A percentile compares a stretch with the other conserved stretches of the same genome.
Evolutionary conservation across 768 basidiomycete genomes (phyloP).

Genomic region (Pulveroboletus sp.): DNA sequence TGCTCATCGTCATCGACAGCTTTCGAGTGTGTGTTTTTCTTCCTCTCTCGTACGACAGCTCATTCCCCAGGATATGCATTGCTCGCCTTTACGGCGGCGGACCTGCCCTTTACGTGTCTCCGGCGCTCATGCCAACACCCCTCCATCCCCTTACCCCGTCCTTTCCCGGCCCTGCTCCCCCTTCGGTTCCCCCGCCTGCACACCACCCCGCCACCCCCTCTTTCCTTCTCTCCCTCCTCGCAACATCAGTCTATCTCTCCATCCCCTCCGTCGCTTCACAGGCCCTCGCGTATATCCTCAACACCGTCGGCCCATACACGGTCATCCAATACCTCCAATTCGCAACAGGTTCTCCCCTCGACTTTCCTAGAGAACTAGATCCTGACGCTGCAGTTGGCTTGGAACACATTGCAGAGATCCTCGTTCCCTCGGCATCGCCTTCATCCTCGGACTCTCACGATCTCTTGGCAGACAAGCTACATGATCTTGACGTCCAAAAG

Average conservation of each 20-base stretch:
- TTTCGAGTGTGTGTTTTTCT: conserved; percentile 69
- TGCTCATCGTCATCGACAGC: conserved; percentile 42
- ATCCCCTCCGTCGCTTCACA: conserved; percentile 75
- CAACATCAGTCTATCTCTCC: conserved; percentile 83
- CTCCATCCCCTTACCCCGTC: conserved; percentile 68
- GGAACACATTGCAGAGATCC: conserved; percentile 58
- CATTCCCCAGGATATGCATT: conserved; percentile 66
- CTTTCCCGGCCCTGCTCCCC: conserved; percentile 39
- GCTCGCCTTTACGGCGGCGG: conserved; percentile 86
- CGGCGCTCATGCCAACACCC: conserved; percentile 61
- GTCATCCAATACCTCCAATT: conserved; percentile 77
- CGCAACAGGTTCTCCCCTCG: conserved; percentile 70
- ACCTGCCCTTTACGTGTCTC: conserved; percentile 67
- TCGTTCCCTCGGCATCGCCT: conserved; percentile 34
- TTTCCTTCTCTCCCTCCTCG: conserved; percentile 83
- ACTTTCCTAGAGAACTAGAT: conserved; percentile 40
- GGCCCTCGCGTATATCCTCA: conserved; percentile 67
- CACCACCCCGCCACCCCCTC: conserved; percentile 77
- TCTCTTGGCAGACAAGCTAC: conserved; percentile 29
- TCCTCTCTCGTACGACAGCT: conserved; percentile 1
- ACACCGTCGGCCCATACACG: conserved; percentile 77
- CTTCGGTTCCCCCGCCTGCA: conserved; percentile 39
- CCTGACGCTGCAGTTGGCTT: conserved; percentile 66
- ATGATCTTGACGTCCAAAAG: conserved; percentile 33
- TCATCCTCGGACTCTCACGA: conserved; percentile 16